Evolutionary conservation across 257 asterid species (phyloP).

Genomic region (Cynanchum wilfordii): DNA sequence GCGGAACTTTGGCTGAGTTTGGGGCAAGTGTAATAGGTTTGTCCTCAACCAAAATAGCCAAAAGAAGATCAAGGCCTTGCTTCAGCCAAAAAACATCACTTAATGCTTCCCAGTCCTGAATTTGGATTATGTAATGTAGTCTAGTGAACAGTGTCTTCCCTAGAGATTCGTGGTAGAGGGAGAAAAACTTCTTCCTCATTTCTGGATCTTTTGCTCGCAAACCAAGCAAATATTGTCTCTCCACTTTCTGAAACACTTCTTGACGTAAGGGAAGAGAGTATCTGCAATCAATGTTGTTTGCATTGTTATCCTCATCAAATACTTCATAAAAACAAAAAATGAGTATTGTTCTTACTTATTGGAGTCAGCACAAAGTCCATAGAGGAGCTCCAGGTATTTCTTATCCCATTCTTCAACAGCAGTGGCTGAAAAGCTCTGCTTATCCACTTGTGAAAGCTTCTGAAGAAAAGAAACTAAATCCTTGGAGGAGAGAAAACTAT

Average conservation of each 20-base stretch:
- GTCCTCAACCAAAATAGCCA: constrained; percentile 90
- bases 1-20: constrained; percentile 89
- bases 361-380: constrained; percentile 93
- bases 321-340: constrained; percentile 13
- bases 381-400: constrained; percentile 86
- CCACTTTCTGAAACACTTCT: constrained; percentile 96
- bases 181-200: constrained; percentile 70
- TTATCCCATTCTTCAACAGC: constrained; percentile 83
- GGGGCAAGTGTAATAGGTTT: constrained; percentile 95
- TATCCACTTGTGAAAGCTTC: constrained; percentile 97
- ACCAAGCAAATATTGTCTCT: constrained; percentile 91
- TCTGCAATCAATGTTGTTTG: constrained; percentile 48
- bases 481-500: constrained; percentile 68
- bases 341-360: constrained; percentile 49
- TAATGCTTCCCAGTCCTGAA: constrained; percentile 98
- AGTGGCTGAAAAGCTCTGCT: constrained; percentile 62
- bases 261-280: constrained; percentile 66
- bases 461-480: constrained; percentile 89
- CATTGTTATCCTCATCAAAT: constrained; percentile 13
- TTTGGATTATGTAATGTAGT: constrained; percentile 87
- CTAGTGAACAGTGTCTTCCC: constrained; percentile 84
- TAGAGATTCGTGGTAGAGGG: constrained; percentile 82
- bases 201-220: constrained; percentile 90
- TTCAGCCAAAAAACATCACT: constrained; percentile 99
- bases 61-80: constrained; percentile 98